phyloP scores from a whole-genome alignment of 139 green algal species.

The Chlamydomonas sp. region DNA sequence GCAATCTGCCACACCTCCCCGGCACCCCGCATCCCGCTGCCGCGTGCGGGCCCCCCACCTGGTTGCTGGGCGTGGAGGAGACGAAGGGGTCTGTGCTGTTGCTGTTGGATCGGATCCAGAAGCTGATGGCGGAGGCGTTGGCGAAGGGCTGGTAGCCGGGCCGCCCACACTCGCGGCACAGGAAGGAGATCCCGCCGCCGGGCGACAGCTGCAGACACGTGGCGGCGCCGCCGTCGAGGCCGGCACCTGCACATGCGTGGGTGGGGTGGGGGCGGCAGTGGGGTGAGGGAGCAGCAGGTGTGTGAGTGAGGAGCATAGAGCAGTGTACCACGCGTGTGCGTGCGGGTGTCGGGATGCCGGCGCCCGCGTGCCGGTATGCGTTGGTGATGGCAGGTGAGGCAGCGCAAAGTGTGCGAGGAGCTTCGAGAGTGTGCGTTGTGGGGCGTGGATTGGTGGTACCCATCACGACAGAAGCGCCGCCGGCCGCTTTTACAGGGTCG shows the following conservation, averaged over 20 bases:
- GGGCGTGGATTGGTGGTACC: too few relatives aligned
- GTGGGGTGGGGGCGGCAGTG: background rate
- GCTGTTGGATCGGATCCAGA: conserved; percentile 41
- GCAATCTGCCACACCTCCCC: too few relatives aligned
- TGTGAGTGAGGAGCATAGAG: background rate
- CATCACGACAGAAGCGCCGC: too few relatives aligned
- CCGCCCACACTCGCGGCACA: conserved; percentile 42
- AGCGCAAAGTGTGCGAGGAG: background rate
- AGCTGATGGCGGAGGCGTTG: conserved; percentile 9
- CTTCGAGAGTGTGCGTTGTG: too few relatives aligned
- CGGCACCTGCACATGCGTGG: background rate
- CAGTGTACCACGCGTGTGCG: too few relatives aligned
- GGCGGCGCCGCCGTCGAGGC: conserved; percentile 2
- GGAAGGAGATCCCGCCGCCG: conserved; percentile 39
- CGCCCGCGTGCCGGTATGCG: background rate
- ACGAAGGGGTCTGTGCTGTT: conserved; percentile 11
- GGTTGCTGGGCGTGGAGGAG: conserved; percentile 15
- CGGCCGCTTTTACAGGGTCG: too few relatives aligned
- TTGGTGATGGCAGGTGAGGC: background rate
- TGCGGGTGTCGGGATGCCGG: too few relatives aligned
- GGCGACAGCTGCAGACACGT: conserved; percentile 32
- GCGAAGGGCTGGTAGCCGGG: conserved; percentile 49
- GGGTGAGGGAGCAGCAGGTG: background rate
- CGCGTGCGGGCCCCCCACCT: background rate
- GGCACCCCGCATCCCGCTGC: too few relatives aligned